Conservation (phyloP, 208 protist genomes). For the Crithidia expoeki region DNA sequence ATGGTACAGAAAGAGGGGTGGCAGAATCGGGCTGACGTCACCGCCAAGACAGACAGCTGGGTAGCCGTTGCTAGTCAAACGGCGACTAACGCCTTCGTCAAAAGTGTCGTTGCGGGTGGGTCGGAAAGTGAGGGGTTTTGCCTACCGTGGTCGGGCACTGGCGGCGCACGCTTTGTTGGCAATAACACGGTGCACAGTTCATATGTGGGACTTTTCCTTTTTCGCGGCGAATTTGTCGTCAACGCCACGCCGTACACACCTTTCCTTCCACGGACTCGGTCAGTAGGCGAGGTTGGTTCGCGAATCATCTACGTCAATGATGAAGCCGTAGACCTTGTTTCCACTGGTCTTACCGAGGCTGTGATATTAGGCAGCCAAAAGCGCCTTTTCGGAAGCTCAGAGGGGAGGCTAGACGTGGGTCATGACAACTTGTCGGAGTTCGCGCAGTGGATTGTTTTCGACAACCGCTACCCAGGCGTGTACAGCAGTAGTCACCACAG, state of each 20-base stretch:
- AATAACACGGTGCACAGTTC: conserved; percentile 41
- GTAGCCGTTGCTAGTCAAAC: no score
- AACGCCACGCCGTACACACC: background rate
- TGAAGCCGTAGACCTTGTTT: no score
- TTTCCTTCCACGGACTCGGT: conserved; percentile 1
- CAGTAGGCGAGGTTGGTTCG: no score
- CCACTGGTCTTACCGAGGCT: no score
- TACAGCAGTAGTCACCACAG: conserved; percentile 44
- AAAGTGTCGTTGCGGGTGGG: conserved; percentile 30
- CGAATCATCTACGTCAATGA: no score
- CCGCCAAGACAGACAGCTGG: background rate
- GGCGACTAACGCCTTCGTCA: background rate
- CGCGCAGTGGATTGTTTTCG: conserved; percentile 4
- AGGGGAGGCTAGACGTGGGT: background rate
- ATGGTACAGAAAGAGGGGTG: background rate
- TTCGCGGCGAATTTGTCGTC: background rate
- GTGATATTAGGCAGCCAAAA: background rate
- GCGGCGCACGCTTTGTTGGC: background rate
- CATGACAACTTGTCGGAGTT: conserved; percentile 8
- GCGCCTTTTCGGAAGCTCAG: background rate
- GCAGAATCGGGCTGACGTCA: background rate
- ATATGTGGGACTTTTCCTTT: conserved; percentile 47
- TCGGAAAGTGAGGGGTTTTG: conserved; percentile 60
- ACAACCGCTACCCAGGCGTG: conserved; percentile 42
- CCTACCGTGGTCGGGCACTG: conserved; percentile 26